A percentile compares a stretch with the other conserved stretches of the same genome.
Conservation (phyloP, 1,284 basidiomycete species). For the Veloboletus limbatus region DNA sequence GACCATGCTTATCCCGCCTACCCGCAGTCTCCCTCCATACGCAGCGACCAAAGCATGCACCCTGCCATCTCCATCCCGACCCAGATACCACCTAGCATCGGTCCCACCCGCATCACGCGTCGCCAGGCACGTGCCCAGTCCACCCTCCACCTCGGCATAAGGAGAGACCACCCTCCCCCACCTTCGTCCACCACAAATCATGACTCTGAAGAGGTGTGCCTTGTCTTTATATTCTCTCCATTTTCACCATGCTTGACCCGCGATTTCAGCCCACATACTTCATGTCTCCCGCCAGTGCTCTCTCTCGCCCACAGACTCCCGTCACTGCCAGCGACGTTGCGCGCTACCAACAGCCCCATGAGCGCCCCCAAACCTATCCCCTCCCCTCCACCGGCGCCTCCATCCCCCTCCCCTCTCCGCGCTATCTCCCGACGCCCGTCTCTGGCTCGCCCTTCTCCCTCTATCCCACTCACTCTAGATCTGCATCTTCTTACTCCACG, state of each 20-base stretch:
- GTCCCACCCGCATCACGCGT: slow-evolving; percentile 52
- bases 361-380: slow-evolving; percentile 21
- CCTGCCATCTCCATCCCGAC: slow-evolving; percentile 27
- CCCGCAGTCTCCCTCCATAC: slow-evolving; percentile 30
- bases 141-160: slow-evolving; percentile 36
- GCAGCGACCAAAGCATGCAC: slow-evolving; percentile 32
- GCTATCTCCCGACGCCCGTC: slow-evolving; percentile 33
- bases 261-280: slow-evolving; percentile 30
- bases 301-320: slow-evolving; percentile 46
- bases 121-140: slow-evolving; percentile 41
- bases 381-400: slow-evolving; percentile 15
- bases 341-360: slow-evolving; percentile 28
- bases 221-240: background rate
- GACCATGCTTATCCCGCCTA: slow-evolving; percentile 33
- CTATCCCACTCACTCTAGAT: slow-evolving; percentile 42
- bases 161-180: too few relatives aligned
- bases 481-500: slow-evolving; percentile 43
- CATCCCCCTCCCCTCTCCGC: slow-evolving; percentile 30
- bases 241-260: slow-evolving; percentile 7
- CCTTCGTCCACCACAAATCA: slow-evolving; percentile 17
- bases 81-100: slow-evolving; percentile 53
- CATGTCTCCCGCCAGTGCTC: slow-evolving; percentile 30
- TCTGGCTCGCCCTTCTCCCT: slow-evolving; percentile 34
- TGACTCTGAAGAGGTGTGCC: slow-evolving; percentile 37
- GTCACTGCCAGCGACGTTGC: slow-evolving; percentile 30